phyloP scores from a whole-genome alignment of 2,329 filamentous ascomycete species.

The Alternaria consortialis region DNA sequence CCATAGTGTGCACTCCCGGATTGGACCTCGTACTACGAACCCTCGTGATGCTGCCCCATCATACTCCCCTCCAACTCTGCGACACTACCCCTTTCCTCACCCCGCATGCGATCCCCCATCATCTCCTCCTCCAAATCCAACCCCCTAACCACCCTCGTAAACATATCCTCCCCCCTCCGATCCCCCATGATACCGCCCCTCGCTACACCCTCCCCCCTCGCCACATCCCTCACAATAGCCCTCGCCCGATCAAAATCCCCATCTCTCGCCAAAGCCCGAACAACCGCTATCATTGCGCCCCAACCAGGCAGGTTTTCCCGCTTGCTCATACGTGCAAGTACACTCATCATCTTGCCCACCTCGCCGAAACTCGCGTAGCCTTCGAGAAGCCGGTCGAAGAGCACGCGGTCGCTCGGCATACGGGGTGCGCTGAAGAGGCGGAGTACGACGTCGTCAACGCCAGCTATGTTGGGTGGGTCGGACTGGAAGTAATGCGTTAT shows the following conservation, averaged over 20 bases:
- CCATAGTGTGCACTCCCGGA: neutral
- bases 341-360: slow-evolving; percentile 55
- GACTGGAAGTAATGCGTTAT: slow-evolving; percentile 71
- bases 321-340: slow-evolving; percentile 51
- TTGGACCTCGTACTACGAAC: neutral
- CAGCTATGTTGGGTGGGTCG: slow-evolving; percentile 65
- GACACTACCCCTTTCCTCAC: neutral
- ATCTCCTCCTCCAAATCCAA: slow-evolving; percentile 24
- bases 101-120: slow-evolving; percentile 17
- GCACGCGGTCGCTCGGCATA: slow-evolving; percentile 61
- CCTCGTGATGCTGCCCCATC: neutral
- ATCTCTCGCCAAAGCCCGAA: slow-evolving; percentile 50
- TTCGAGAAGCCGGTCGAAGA: slow-evolving; percentile 76
- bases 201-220: slow-evolving; percentile 42
- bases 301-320: slow-evolving; percentile 55
- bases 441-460: slow-evolving; percentile 67
- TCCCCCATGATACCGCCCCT: slow-evolving; percentile 30
- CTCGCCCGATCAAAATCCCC: slow-evolving; percentile 48
- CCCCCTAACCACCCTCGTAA: slow-evolving; percentile 23
- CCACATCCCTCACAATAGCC: slow-evolving; percentile 51
- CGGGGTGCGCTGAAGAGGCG: slow-evolving; percentile 50
- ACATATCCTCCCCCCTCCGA: slow-evolving; percentile 20
- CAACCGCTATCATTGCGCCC: slow-evolving; percentile 50
- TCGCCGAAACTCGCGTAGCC: slow-evolving; percentile 69
- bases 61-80: neutral